phyloP scores from a whole-genome alignment of 2,329 filamentous ascomycete species.

The Colletotrichum noveboracense region DNA sequence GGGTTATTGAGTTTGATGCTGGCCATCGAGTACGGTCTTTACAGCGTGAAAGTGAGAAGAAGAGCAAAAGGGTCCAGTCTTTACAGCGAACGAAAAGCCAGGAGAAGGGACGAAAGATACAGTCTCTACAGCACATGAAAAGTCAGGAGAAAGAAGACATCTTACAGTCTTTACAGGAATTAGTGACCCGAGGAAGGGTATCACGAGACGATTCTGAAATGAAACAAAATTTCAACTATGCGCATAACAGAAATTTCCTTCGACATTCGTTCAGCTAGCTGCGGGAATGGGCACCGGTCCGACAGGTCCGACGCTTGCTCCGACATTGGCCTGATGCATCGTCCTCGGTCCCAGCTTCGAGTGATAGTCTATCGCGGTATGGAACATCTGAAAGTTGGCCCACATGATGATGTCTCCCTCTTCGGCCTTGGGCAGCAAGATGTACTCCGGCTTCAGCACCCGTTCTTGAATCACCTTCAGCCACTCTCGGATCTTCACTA shows the following conservation, averaged over 20 bases:
- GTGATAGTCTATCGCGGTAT: neutral
- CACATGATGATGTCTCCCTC: neutral
- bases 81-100: neutral
- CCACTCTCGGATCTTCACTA: neutral
- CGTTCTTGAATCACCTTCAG: neutral
- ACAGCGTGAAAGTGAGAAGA: neutral
- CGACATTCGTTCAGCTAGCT: neutral
- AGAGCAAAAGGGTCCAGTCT: neutral
- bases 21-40: neutral
- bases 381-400: neutral
- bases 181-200: neutral
- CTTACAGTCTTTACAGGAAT: neutral
- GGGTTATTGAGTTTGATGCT: neutral
- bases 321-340: neutral
- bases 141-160: neutral
- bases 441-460: neutral
- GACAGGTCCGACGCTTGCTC: neutral
- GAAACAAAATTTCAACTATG: neutral
- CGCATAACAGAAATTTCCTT: neutral
- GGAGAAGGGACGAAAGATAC: neutral
- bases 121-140: neutral
- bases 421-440: neutral
- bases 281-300: neutral
- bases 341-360: neutral
- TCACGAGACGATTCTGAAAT: neutral